These are phyloP conservation scores for Nemania serpens DNA, from an alignment of 2,329 filamentous ascomycete species.

Conservation along the genomic window DNA sequence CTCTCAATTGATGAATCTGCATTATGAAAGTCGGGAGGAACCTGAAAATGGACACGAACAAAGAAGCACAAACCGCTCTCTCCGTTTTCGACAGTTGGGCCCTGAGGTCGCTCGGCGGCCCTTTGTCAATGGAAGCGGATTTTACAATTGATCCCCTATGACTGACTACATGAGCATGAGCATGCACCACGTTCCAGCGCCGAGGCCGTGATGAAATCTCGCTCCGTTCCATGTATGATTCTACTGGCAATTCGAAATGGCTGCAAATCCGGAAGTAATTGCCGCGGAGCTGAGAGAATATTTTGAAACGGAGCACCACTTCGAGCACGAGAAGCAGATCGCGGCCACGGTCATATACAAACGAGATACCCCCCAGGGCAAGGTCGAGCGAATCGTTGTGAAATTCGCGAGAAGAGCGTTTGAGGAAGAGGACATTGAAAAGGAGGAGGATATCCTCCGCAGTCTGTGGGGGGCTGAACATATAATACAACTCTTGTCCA, in stretches of 20 bases:
- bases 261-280: background rate
- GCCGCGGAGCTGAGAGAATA: background rate
- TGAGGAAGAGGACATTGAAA: background rate
- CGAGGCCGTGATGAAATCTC: no score
- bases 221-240: no score
- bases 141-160: no score
- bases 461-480: conserved; percentile 17
- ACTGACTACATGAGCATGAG: no score
- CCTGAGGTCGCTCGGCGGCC: no score
- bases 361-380: background rate
- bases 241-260: background rate
- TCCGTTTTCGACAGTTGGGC: no score
- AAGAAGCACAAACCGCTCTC: no score
- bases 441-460: background rate
- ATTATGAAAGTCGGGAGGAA: no score
- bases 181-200: no score
- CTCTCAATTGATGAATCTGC: no score
- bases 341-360: conserved; percentile 1
- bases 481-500: background rate
- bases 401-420: background rate
- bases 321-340: background rate
- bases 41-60: no score
- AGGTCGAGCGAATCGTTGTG: background rate
- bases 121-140: no score
- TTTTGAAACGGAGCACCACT: background rate